Percentiles rank a stretch among this genome's conserved stretches.
Evolutionary conservation across 192 early-diverging fungal species (phyloP).

Genomic region (Backusella circina): DNA sequence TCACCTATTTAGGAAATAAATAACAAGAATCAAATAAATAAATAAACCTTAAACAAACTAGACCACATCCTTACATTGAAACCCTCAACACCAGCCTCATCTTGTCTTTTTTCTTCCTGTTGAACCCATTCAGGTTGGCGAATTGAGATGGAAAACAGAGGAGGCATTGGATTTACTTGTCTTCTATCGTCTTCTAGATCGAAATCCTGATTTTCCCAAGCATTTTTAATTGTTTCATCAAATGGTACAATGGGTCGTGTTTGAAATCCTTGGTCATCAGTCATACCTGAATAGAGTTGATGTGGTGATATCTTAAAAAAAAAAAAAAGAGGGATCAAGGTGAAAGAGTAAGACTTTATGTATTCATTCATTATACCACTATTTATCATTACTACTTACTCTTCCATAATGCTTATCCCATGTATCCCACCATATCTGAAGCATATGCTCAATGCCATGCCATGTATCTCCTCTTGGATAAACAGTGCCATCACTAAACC

Average conservation of each 20-base stretch:
- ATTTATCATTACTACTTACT: background rate
- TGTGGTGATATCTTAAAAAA: slow-evolving; percentile 4
- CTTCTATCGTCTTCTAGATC: slow-evolving; percentile 2
- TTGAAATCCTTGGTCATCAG: background rate
- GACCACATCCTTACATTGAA: background rate
- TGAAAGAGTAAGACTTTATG: background rate
- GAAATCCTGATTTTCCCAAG: slow-evolving; percentile 22
- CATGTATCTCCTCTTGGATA: slow-evolving; percentile 42
- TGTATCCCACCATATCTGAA: slow-evolving; percentile 73
- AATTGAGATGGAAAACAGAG: slow-evolving; percentile 12
- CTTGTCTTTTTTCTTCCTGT: background rate
- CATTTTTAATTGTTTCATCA: slow-evolving; percentile 14
- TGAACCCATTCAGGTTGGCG: background rate
- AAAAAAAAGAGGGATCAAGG: background rate
- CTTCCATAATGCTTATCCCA: slow-evolving; percentile 53
- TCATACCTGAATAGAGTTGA: background rate
- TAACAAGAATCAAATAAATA: background rate
- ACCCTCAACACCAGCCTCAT: background rate
- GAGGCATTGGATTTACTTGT: slow-evolving; percentile 21
- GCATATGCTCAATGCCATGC: slow-evolving; percentile 50
- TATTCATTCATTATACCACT: background rate
- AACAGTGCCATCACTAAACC: slow-evolving; percentile 57
- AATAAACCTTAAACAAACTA: background rate
- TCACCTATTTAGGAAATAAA: background rate
- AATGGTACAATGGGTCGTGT: slow-evolving; percentile 10